These are phyloP conservation scores for Ustilago shanxiensis DNA, from an alignment of 1,284 basidiomycete genomes.

Conservation along the genomic window DNA sequence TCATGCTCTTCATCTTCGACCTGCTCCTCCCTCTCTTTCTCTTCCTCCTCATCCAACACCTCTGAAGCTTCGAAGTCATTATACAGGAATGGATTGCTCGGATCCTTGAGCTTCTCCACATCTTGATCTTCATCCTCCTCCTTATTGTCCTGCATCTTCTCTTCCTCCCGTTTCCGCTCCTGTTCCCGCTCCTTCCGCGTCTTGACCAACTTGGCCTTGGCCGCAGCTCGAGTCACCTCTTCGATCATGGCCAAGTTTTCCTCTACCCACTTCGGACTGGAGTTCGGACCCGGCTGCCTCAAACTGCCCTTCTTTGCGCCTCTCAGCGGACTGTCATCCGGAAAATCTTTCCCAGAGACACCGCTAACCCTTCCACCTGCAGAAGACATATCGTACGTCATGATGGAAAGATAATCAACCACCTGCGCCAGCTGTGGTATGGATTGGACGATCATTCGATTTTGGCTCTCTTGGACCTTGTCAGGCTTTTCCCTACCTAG, in stretches of 20 bases:
- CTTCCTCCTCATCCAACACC: slow-evolving; percentile 20
- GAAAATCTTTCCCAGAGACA: slow-evolving; percentile 29
- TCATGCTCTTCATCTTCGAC: not conserved
- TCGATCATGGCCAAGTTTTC: slow-evolving; percentile 38
- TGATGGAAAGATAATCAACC: slow-evolving; percentile 50
- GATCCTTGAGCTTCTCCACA: slow-evolving; percentile 24
- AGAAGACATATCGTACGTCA: slow-evolving; percentile 59
- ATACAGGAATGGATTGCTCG: slow-evolving; percentile 29
- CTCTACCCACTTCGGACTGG: slow-evolving; percentile 36
- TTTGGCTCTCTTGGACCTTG: slow-evolving; percentile 21
- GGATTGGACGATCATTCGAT: slow-evolving; percentile 45
- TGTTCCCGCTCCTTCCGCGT: slow-evolving; percentile 1
- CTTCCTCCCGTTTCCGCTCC: not conserved
- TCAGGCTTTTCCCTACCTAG: slow-evolving; percentile 14
- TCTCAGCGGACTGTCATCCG: slow-evolving; percentile 37
- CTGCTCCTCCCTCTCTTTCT: not conserved
- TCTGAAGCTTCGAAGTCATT: slow-evolving; percentile 17
- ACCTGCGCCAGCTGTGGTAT: slow-evolving; percentile 38
- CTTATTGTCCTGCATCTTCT: no score
- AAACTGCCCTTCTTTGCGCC: slow-evolving; percentile 44
- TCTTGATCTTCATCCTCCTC: slow-evolving; percentile 2
- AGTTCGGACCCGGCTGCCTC: slow-evolving; percentile 50
- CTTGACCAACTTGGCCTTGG: slow-evolving; percentile 7
- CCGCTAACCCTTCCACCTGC: slow-evolving; percentile 16
- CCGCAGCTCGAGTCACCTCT: slow-evolving; percentile 13